Evolutionary conservation across 129 eudicot genomes (phyloP), one percentile per base, ranked within the genome.

Genomic region (Flaveria brownii): DNA sequence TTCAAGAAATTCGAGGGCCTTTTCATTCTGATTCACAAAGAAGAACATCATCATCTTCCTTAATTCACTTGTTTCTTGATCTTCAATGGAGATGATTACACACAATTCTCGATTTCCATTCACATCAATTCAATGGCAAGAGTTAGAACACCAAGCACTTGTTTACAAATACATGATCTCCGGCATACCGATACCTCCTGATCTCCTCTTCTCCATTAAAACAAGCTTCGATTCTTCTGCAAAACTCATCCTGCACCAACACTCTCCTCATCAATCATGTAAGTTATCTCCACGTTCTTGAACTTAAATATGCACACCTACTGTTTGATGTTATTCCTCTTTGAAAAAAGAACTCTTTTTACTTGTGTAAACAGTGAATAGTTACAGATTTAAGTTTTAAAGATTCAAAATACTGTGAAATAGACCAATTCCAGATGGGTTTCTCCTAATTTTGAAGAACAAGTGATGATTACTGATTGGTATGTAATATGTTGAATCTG

Each of bases 71-170:
- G 41, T 39, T 66, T 66, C 23, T 79, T 82, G 83, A 88, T 75
- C 64, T 75, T 70, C 18, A 36, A 78, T 49, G 78, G 73, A 72
- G 50, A 73, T 68, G 59, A 73, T 52, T 55, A 10, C 72, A 15
- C 54, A 36, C 16, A 51, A 25, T 36, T 72, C 74, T 42, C 63
- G 85, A 74, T 93, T 81, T 57, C 98, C 98, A 9, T 93, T 93
- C 79, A 90, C 98, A 8, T 84, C 92, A 43, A 74, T 76, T 42
- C 98, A 93, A 67, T 90, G 97, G 97, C 96, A 90, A 77, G 98
- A 93, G 69, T 90, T 93, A 20, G 97, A 93, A 74, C 92, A 90
- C 68, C 98, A 93, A 82, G 97, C 98, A 55, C 92, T 90, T 39
- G 88, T 93, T 11, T 93, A 77, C 84, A 93, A 90, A 71, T 93